Conservation (phyloP, 1,284 basidiomycete genomes). For the Butyriboletus appendiculatus region DNA sequence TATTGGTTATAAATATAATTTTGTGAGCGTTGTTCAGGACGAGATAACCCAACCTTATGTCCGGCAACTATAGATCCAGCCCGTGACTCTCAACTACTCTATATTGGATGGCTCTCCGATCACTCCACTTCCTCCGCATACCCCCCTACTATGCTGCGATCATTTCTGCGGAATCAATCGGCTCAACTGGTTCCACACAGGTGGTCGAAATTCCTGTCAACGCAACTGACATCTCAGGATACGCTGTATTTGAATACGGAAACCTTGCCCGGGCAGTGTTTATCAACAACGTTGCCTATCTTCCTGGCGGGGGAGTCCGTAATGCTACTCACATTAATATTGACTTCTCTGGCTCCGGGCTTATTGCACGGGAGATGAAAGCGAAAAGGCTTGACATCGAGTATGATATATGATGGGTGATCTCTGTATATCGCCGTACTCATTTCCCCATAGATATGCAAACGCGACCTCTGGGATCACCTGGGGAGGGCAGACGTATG, state of each 20-base stretch:
- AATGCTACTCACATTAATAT: constrained; percentile 47
- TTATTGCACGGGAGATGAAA: constrained; percentile 28
- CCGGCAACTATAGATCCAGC: constrained; percentile 47
- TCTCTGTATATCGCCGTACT: background rate
- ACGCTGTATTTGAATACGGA: constrained; percentile 57
- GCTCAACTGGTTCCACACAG: constrained; percentile 39
- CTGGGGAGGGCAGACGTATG: constrained; percentile 68
- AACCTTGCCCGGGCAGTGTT: constrained; percentile 52
- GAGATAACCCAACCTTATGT: background rate
- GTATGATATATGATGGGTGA: constrained; percentile 31
- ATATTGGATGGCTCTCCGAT: constrained; percentile 51
- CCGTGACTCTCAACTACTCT: constrained; percentile 51
- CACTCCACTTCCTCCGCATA: constrained; percentile 50
- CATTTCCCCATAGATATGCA: constrained; percentile 43
- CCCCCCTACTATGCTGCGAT: constrained; percentile 64
- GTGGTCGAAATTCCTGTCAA: constrained; percentile 54
- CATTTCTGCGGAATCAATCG: constrained; percentile 46
- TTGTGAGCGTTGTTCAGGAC: constrained; percentile 32
- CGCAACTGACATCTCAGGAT: constrained; percentile 56
- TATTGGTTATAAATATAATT: constrained; percentile 50
- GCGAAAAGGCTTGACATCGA: constrained; percentile 48
- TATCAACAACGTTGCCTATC: constrained; percentile 57
- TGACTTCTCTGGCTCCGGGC: constrained; percentile 31
- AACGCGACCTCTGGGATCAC: constrained; percentile 56
- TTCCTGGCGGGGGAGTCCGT: constrained; percentile 40